A percentile compares a stretch with the other conserved stretches of the same genome.
Conservation (phyloP, 192 early-diverging fungal genomes). For the Backusella luteola region DNA sequence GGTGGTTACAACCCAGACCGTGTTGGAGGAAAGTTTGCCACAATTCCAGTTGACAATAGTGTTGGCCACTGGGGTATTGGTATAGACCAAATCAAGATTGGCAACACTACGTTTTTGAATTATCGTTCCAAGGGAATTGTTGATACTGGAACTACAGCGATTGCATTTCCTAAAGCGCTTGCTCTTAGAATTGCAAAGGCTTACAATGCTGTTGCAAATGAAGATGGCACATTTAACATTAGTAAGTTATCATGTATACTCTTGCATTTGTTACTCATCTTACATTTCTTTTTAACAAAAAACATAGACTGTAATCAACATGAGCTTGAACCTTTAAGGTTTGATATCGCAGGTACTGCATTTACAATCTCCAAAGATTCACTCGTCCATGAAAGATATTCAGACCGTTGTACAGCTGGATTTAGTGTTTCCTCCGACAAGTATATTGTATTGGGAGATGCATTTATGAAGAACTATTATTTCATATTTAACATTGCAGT, state of each 20-base stretch:
- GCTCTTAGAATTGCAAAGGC: slow-evolving; percentile 9
- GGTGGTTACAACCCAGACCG: slow-evolving; percentile 38
- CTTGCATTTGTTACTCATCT: neutral
- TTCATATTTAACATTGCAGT: slow-evolving; percentile 38
- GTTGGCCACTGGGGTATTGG: slow-evolving; percentile 22
- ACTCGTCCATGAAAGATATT: slow-evolving; percentile 23
- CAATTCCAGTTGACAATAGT: slow-evolving; percentile 36
- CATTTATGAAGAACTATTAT: slow-evolving; percentile 52
- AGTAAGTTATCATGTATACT: neutral
- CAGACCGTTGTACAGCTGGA: slow-evolving; percentile 36
- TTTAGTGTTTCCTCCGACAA: slow-evolving; percentile 23
- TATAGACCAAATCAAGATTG: neutral
- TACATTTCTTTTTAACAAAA: neutral
- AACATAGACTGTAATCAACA: slow-evolving; percentile 1
- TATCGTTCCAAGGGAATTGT: slow-evolving; percentile 40
- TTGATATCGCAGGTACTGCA: slow-evolving; percentile 32
- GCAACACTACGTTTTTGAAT: neutral
- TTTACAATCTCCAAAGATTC: slow-evolving; percentile 31
- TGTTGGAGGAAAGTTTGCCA: slow-evolving; percentile 37
- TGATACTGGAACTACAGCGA: slow-evolving; percentile 62
- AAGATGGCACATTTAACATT: slow-evolving; percentile 11
- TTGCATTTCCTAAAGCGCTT: slow-evolving; percentile 40
- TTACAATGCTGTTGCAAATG: slow-evolving; percentile 13
- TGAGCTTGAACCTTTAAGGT: slow-evolving; percentile 19
- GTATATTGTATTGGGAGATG: slow-evolving; percentile 43